Base-by-base conservation (phyloP, 2,329 filamentous ascomycete genomes). In the Alternaria alternata region DNA sequence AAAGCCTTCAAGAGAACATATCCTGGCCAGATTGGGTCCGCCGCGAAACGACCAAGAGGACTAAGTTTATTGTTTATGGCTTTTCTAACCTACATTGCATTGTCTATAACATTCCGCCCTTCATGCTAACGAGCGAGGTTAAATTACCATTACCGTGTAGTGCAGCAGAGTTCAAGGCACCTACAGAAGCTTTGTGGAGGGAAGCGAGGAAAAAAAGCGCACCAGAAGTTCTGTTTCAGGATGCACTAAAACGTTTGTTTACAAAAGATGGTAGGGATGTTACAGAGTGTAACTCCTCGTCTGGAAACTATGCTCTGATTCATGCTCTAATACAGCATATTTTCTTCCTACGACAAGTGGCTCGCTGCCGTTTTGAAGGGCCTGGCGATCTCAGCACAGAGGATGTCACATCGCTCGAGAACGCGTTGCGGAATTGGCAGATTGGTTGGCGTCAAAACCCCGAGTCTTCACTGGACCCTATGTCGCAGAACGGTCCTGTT, bases 281-380 rank as follows among this genome's bases (percentile, higher is more conserved):
- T 14, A 76, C 75, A 3, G 67, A 75, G 43, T 67, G 61, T 34
- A 76, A 70, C 26, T 75, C 74, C 1, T 74, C 72, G 7, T 68
- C 74, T 7, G 90, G 89, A 1, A 90, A 90, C 67, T 91, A 92
- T 65, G 85, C 91, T 7, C 81, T 93, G 34, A 89, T 92, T 3
- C 89, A 92, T 69, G 89, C 89, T 4, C 75, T 93, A 24, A 84
- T 92, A 11, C 90, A 92, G 68, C 89, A 91, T 62, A 88, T 92
- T 16, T 92, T 89, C 72, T 81, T 91, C 38, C 75, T 91, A 22
- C 89, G 90, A 67, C 87, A 90, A 59, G 68, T 77, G 30, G 65
- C 71, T 8, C 66, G 74, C 59, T 78, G 75, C 57, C 71, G 73
- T 4, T 75, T 73, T 51, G 67, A 79, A 63, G 65, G 73, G 20